Base-by-base conservation (phyloP, 2,329 filamentous ascomycete species). In the Botrytis cinerea region DNA sequence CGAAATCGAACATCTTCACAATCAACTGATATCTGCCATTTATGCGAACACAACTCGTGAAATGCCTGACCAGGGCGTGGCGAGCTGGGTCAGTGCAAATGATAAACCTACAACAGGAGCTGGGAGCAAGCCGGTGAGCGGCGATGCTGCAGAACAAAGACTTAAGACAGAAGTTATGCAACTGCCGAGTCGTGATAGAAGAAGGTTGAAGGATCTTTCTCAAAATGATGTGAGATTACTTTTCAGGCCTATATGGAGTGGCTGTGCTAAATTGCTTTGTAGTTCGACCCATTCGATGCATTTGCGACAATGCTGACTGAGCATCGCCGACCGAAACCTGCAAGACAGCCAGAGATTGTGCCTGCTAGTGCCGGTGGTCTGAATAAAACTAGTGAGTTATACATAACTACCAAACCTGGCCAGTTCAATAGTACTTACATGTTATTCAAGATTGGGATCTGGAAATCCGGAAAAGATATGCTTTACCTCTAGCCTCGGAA, bases 121-220 rank as follows among this genome's bases (percentile, higher is more conserved):
- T 46, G 87, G 87, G 75, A 87, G 84, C 76, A 92, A 92, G 80
- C 88, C 89, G 35, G 86, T 89, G 64, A 88, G 87, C 43, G 89
- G 89, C 43, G 90, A 92, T 84, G 89, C 90, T 48, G 86, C 88
- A 51, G 90, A 92, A 82, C 85, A 89, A 78, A 86, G 86, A 77
- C 81, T 92, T 67, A 92, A 92, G 83, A 88, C 87, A 77, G 89
- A 92, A 79, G 89, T 92, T 74, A 92, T 92, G 90, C 88, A 90
- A 79, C 84, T 92, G 62, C 90, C 89, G n/a, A 88, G 85, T 73
- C 85, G 89, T 77, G 90, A 92, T 79, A 85, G 90, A 76, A 84
- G 90, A 82, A 86, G 90, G 73, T 88, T 92, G 78, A 92, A 92
- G 78, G 90, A 92, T 76, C 81, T 92, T 48, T 83, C 82, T 35